phyloP scores from a whole-genome alignment of 805 yeast genomes.

The Candida chauliodis region DNA sequence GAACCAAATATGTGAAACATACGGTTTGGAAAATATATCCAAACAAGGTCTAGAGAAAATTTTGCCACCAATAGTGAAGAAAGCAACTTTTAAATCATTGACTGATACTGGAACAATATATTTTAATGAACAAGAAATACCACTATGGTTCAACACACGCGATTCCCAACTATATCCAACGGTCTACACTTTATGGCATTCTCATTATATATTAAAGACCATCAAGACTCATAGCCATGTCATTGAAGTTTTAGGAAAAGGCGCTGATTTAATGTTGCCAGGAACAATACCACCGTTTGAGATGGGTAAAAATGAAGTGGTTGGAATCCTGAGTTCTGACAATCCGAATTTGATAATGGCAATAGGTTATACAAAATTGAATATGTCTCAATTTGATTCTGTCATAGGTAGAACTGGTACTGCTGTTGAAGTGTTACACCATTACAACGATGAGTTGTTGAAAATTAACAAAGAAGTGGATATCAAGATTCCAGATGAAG shows the following conservation, averaged over 20 bases:
- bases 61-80: constrained; percentile 55
- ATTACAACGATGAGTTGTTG: constrained; percentile 61
- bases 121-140: constrained; percentile 59
- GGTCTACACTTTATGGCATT: constrained; percentile 65
- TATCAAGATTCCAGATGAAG: constrained; percentile 24
- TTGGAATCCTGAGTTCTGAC: constrained; percentile 64
- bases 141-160: constrained; percentile 67
- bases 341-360: constrained; percentile 66
- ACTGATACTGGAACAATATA: constrained; percentile 60
- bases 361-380: constrained; percentile 58
- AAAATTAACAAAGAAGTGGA: constrained; percentile 46
- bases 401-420: constrained; percentile 71
- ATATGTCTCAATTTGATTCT: constrained; percentile 40
- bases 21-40: constrained; percentile 37
- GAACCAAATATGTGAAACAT: constrained; percentile 38
- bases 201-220: constrained; percentile 62
- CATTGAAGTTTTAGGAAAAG: constrained; percentile 62
- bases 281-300: constrained; percentile 62
- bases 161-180: constrained; percentile 65
- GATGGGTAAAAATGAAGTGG: constrained; percentile 52
- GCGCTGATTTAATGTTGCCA: constrained; percentile 80
- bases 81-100: constrained; percentile 57
- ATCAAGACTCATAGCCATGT: constrained; percentile 74
- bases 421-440: constrained; percentile 73
- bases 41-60: constrained; percentile 39